phyloP scores from a whole-genome alignment of 176 grass and related monocot genomes.

The Phyllostachys edulis region DNA sequence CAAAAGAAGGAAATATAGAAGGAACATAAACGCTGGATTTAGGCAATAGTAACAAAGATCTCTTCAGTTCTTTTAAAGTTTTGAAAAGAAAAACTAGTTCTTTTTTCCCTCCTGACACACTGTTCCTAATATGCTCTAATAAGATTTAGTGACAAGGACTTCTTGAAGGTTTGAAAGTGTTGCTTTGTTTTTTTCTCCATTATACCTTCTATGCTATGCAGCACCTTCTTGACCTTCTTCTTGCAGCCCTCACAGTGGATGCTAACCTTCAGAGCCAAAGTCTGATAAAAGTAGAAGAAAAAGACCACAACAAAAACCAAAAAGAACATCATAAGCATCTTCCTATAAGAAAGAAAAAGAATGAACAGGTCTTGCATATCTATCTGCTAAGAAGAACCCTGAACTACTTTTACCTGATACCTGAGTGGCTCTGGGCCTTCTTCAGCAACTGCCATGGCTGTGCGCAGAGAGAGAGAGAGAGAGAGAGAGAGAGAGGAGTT shows the following conservation, averaged over 20 bases:
- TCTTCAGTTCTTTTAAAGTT: not conserved
- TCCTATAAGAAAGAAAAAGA: not conserved
- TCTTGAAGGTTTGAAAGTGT: not conserved
- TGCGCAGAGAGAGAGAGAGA: not conserved
- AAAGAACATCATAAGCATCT: slow-evolving; percentile 3
- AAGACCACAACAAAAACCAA: slow-evolving; percentile 10
- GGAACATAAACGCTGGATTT: not conserved
- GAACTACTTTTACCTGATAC: slow-evolving; percentile 64
- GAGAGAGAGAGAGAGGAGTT: not conserved
- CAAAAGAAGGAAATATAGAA: not conserved
- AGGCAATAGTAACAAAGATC: not conserved
- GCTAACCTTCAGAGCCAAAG: slow-evolving; percentile 76
- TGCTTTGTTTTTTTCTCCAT: not conserved
- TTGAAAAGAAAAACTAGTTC: not conserved
- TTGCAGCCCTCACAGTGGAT: slow-evolving; percentile 99
- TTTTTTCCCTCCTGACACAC: not conserved
- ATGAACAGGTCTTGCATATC: not conserved
- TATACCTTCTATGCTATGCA: slow-evolving; percentile 90
- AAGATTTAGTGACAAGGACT: not conserved
- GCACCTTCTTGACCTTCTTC: slow-evolving; percentile 96
- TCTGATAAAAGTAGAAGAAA: slow-evolving; percentile 33
- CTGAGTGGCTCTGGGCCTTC: slow-evolving; percentile 60
- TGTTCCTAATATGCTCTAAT: not conserved
- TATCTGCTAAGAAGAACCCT: not conserved
- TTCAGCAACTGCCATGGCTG: slow-evolving; percentile 65